These are phyloP conservation scores for Mimosa pudica DNA, from an alignment of 306 rosid species.

Conservation along the genomic window DNA sequence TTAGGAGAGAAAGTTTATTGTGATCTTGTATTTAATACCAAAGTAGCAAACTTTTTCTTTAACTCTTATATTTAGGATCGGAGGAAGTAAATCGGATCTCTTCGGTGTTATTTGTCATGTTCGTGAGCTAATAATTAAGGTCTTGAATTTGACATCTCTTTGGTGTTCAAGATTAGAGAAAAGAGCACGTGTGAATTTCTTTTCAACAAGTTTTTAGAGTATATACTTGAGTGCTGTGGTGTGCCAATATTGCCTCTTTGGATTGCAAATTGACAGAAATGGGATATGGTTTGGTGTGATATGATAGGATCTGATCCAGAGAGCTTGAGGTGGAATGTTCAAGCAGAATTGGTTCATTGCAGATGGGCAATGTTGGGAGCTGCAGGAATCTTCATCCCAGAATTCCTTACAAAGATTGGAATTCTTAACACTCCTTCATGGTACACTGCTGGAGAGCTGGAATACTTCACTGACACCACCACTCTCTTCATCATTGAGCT, in stretches of 20 bases:
- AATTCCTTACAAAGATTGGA: constrained; percentile 70
- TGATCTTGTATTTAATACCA: too few relatives aligned
- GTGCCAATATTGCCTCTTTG: background rate
- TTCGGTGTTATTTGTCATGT: background rate
- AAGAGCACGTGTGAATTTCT: background rate
- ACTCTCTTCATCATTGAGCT: constrained; percentile 68
- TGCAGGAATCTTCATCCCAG: constrained; percentile 80
- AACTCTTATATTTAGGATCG: background rate
- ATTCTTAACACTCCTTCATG: constrained; percentile 72
- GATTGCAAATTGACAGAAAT: background rate
- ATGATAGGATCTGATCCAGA: constrained; percentile 70
- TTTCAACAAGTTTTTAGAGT: background rate
- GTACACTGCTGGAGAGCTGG: constrained; percentile 70
- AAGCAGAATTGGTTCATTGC: constrained; percentile 72
- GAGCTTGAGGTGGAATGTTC: constrained; percentile 66
- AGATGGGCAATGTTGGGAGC: constrained; percentile 86
- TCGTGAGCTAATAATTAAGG: too few relatives aligned
- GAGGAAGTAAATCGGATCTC: background rate
- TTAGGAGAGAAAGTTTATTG: too few relatives aligned
- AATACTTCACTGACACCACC: constrained; percentile 77
- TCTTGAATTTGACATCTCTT: background rate
- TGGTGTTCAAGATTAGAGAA: background rate
- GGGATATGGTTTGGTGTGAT: background rate
- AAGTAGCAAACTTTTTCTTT: too few relatives aligned
- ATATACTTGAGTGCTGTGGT: background rate